These are phyloP conservation scores for Luffa acutangula DNA, from an alignment of 306 rosid species.

Conservation along the genomic window DNA sequence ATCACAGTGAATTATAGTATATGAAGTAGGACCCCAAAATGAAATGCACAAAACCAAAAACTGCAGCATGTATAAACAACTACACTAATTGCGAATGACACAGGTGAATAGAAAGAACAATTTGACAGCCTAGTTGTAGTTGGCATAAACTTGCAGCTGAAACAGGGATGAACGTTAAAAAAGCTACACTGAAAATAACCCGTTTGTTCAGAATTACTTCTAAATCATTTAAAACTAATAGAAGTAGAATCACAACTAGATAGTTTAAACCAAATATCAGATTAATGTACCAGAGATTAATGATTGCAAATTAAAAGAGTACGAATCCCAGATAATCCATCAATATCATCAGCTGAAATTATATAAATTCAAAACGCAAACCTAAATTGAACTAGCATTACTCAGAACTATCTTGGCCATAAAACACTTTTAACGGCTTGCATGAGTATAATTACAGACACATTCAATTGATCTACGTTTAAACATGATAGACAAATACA, in stretches of 20 bases:
- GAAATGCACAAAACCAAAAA: not conserved
- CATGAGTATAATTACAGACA: not conserved
- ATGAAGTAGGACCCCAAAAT: not conserved
- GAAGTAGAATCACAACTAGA: not conserved
- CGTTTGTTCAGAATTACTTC: not conserved
- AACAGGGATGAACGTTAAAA: not conserved
- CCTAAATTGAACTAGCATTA: not conserved
- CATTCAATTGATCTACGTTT: not conserved
- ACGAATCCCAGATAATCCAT: not conserved
- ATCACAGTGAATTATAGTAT: conserved; percentile 4
- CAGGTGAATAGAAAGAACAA: not conserved
- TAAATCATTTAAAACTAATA: not conserved
- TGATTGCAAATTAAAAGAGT: not conserved
- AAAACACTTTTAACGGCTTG: not conserved
- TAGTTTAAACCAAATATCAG: not conserved
- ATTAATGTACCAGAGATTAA: not conserved
- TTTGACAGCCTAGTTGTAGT: not conserved
- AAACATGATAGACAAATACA: not conserved
- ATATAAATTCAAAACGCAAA: not conserved
- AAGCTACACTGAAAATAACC: not conserved
- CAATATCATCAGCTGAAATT: not conserved
- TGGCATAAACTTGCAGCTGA: not conserved
- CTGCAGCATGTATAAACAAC: not conserved
- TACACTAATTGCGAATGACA: not conserved
- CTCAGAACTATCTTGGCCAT: not conserved